phyloP scores from a whole-genome alignment of 2,329 filamentous ascomycete genomes.

The Juglanconis oblonga region DNA sequence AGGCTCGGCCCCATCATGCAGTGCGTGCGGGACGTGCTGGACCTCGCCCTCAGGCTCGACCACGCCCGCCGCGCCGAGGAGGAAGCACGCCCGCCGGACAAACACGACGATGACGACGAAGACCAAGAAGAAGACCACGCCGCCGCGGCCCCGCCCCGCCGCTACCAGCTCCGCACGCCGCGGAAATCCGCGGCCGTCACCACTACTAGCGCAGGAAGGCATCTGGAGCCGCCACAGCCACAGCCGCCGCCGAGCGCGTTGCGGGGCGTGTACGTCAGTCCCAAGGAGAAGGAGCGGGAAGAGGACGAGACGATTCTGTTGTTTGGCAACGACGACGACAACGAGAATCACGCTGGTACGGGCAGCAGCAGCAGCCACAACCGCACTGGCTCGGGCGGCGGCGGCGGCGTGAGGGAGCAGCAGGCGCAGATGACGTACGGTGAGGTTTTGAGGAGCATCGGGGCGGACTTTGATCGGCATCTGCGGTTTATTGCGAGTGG shows the following conservation, averaged over 20 bases:
- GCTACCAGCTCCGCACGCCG: slow-evolving; percentile 2
- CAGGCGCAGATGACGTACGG: slow-evolving; percentile 40
- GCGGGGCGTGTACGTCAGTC: slow-evolving; percentile 21
- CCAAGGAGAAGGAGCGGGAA: slow-evolving; percentile 27
- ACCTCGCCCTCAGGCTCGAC: slow-evolving; percentile 69
- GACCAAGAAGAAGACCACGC: slow-evolving; percentile 21
- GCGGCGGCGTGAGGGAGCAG: not conserved
- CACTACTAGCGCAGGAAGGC: slow-evolving; percentile 5
- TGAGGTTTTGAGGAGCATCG: slow-evolving; percentile 54
- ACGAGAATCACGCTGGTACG: slow-evolving; percentile 15
- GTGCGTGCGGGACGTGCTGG: slow-evolving; percentile 71
- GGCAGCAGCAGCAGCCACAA: not conserved
- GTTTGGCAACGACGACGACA: slow-evolving; percentile 25
- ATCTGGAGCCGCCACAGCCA: slow-evolving; percentile 28
- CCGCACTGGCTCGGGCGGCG: not conserved
- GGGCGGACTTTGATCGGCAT: slow-evolving; percentile 61
- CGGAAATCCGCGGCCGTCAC: not conserved
- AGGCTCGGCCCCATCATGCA: slow-evolving; percentile 69
- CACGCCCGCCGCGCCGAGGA: slow-evolving; percentile 49
- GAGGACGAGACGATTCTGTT: slow-evolving; percentile 22
- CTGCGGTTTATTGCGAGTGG: slow-evolving; percentile 71
- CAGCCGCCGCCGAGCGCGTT: slow-evolving; percentile 21
- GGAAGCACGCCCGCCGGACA: slow-evolving; percentile 1
- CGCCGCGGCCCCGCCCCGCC: not conserved
- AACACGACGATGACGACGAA: slow-evolving; percentile 28